Evolutionary conservation across 106 monocot genomes (phyloP), one percentile per base, ranked within the genome.

Genomic region (Cymbidium sinense): DNA sequence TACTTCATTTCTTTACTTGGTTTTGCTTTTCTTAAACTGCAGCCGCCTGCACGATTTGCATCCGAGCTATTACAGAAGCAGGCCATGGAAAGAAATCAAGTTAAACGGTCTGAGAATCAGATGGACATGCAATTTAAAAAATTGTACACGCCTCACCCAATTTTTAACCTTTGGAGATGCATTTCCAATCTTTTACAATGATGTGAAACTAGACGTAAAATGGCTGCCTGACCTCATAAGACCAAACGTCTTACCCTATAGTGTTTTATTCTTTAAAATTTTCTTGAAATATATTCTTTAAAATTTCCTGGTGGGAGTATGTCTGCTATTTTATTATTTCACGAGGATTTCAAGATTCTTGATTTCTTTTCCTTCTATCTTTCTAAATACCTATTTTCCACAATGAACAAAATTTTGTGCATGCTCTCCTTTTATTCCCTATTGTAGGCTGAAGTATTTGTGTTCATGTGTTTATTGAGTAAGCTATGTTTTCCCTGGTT

Each of bases 81-180:
- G n/a, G 70, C 50, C 50, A 83, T 70, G 76, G 90, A 77, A 10
- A 67, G 54, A 12, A 87, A 76, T 88, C 77, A 84, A 67, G 58
- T 83, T 72, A 50, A 75, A 39, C 61, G 80, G 41, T 47, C 82
- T 3, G 76, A 87, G 34, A 74, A 80, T 23, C 88, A 83, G 39
- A 58, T 83, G 55, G 86, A 83, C 36, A 85, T 27, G 74, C 85
- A 74, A 64, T 77, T 88, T 73, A 84, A 82, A 62, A 93, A 90
- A 85, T 10, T 84, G 92, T 92, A 90, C 62, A 86, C 80, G 64
- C 27, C 39, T 75, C 81, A 33, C 23, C 25, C 61, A 43, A 27
- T 12, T 44, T 44, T 74, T 43, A 27, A 43, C 43, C 19, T 3
- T 74, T 28, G 44, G 27, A 74, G 43, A 74, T 74, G 44, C 41